Base-by-base conservation (phyloP, 345 rosid species). In the Eucalyptus cladocalyx region DNA sequence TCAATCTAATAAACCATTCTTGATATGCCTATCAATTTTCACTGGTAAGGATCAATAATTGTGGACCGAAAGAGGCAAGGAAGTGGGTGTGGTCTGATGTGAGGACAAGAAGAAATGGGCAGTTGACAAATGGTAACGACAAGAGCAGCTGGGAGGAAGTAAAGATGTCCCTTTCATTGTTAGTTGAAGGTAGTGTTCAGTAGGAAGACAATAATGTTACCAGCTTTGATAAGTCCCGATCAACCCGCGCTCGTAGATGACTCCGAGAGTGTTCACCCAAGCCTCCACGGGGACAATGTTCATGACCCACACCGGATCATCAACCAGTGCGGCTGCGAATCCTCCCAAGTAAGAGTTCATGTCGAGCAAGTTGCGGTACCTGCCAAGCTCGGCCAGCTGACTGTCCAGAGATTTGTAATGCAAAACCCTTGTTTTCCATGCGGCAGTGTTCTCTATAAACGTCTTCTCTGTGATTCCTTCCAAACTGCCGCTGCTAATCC, bases 221-320 rank as follows among this genome's bases (percentile, higher is more conserved):
- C 99, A 97, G 86, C 94, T 95, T 81, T 97, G 99, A 90, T 97
- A 97, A 3, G 99, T 96, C 90, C 99, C 99, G 9, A 96, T 95
- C 88, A 97, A 88, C 26, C 99, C 99, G 5, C 99, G 98, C 90
- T 97, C 98, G 51, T 93, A 97, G 32, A 97, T 91, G 80, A 92
- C 96, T 40, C 99, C 99, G 9, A 97, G 95, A 7, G 99, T 97
- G 89, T 97, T 93, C 91, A 90, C 87, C 53, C 90, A 76, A 4
- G 94, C 95, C 87, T 97, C 96, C 19, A 93, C 94, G 1, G 99
- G 97, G 87, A 95, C 97, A 23, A 92, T 80, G 65, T 97, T 97
- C 99, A 95, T 97, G 86, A 95, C 97, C 99, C 98, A 97, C 43
- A 93, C 93, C 40, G 97, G 98, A 80, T 97, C 99, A 87, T 91